Base-by-base conservation (phyloP, 2,329 filamentous ascomycete species). In the Calonectria hongkongensis region DNA sequence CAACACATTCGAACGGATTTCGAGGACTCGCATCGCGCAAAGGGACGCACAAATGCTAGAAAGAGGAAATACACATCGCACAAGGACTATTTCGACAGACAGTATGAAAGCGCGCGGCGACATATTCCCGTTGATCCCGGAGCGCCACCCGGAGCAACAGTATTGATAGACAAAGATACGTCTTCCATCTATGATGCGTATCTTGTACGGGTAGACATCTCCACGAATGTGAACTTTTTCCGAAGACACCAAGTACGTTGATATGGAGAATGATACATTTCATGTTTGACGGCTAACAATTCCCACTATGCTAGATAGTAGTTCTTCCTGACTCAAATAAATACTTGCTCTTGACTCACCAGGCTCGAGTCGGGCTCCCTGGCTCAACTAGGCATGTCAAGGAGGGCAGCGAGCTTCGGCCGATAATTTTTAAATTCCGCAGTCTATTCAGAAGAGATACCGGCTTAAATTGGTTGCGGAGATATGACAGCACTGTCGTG, bases 161-260 rank as follows among this genome's bases (percentile, higher is more conserved):
- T 63, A 2, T 1, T 63, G 3, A 27, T 63, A 15, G 58, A 63
- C 27, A 63, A 21, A 15, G 15, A 9, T 10, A 27, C 58, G 2
- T 4, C 25, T 1, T 63, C 58, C 9, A 63, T 45, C 10, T 63
- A 45, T 12, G 58, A 63, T 27, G 25, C 45, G 4, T 63, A 63
- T 25, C 39, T 63, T 7, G 18, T 45, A 30, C 10, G 6, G 5
- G 39, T n/a, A 8, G 58, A 63, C 39, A 63, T 63, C 25, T 45
- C 58, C 25, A 63, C 30, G 4, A 63, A 63, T 33, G n/a, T 21
- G 8, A 63, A 63, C 21, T 2, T 10, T 15, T 63, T 30, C 39
- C 58, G 58, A 12, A 63, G 58, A 13, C 58, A 45, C 16, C 58
- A 63, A 10, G 58, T 30, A 15, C 4, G 58, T 30, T 9, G 45